Percentiles rank a stretch among this genome's conserved stretches.
phyloP scores from a whole-genome alignment of 305 asterid species.

The Fraxinus paxiana region DNA sequence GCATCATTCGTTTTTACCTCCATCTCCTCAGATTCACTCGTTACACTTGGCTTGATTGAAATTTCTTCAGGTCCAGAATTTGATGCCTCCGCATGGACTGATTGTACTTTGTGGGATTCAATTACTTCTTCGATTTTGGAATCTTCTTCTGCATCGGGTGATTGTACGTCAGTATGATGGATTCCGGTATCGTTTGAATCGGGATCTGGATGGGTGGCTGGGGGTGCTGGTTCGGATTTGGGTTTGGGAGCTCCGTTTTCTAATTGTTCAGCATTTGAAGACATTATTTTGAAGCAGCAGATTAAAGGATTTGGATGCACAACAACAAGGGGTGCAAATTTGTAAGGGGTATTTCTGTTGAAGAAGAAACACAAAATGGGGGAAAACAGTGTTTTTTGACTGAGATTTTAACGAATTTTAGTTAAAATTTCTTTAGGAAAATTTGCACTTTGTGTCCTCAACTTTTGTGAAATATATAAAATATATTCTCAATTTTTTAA shows the following conservation, averaged over 20 bases:
- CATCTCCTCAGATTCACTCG: slow-evolving; percentile 2
- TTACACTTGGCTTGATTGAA: slow-evolving; percentile 34
- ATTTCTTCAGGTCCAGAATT: slow-evolving; percentile 32
- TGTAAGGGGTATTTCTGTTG: neutral
- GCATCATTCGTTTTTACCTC: slow-evolving; percentile 25
- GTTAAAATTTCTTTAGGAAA: neutral
- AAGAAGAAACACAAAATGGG: neutral
- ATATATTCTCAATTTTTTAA: neutral
- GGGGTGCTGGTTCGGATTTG: slow-evolving; percentile 17
- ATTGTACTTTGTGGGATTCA: slow-evolving; percentile 30
- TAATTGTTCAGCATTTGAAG: slow-evolving; percentile 39
- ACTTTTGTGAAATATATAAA: neutral
- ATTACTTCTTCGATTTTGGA: slow-evolving; percentile 6
- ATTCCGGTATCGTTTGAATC: slow-evolving; percentile 27
- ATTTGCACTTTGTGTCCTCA: neutral
- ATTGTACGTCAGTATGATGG: slow-evolving; percentile 18
- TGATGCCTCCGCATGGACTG: slow-evolving; percentile 36
- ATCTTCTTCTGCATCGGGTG: slow-evolving; percentile 30
- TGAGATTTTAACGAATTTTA: neutral
- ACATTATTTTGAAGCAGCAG: slow-evolving; percentile 32
- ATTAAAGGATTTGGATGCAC: slow-evolving; percentile 28
- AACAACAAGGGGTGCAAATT: slow-evolving; percentile 15
- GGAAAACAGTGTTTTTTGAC: neutral
- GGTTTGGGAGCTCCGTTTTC: slow-evolving; percentile 40
- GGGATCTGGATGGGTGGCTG: slow-evolving; percentile 47